phyloP scores from a whole-genome alignment of 1,284 basidiomycete species.

The Moesziomyces aphidis region DNA sequence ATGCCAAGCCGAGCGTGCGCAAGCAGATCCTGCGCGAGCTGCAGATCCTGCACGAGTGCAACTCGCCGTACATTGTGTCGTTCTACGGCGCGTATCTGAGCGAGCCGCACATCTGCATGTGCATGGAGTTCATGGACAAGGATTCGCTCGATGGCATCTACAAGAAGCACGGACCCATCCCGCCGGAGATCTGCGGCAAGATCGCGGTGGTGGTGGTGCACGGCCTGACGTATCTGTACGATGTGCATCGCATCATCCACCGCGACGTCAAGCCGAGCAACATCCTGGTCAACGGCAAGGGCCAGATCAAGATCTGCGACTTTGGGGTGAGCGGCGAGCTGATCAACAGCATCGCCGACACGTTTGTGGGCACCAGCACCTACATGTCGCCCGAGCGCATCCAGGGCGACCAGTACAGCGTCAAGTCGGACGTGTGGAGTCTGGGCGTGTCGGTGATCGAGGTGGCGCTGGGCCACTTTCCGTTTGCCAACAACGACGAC shows the following conservation, averaged over 20 bases:
- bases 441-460: constrained; percentile 95
- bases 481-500: constrained; percentile 72
- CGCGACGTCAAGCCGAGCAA: constrained; percentile 99
- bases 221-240: constrained; percentile 97
- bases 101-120: constrained; percentile 98
- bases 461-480: constrained; percentile 90
- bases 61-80: constrained; percentile 91
- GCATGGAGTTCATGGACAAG: constrained; percentile 95
- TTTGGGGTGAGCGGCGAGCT: constrained; percentile 98
- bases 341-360: constrained; percentile 98
- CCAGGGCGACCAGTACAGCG: constrained; percentile 95
- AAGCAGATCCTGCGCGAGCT: constrained; percentile 98
- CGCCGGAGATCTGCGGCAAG: constrained; percentile 87
- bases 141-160: constrained; percentile 86
- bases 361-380: constrained; percentile 96
- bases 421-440: constrained; percentile 98
- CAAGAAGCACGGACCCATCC: constrained; percentile 89
- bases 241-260: constrained; percentile 98
- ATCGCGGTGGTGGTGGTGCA: constrained; percentile 92
- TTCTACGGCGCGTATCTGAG: constrained; percentile 96
- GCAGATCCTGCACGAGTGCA: constrained; percentile 98
- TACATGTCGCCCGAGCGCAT: constrained; percentile 99
- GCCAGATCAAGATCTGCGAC: constrained; percentile 98
- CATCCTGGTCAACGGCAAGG: constrained; percentile 91
- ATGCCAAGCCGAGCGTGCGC: constrained; percentile 94